These are phyloP conservation scores for Globisporangium carolinianum DNA, from an alignment of 352 stramenopile species.

Conservation along the genomic window DNA sequence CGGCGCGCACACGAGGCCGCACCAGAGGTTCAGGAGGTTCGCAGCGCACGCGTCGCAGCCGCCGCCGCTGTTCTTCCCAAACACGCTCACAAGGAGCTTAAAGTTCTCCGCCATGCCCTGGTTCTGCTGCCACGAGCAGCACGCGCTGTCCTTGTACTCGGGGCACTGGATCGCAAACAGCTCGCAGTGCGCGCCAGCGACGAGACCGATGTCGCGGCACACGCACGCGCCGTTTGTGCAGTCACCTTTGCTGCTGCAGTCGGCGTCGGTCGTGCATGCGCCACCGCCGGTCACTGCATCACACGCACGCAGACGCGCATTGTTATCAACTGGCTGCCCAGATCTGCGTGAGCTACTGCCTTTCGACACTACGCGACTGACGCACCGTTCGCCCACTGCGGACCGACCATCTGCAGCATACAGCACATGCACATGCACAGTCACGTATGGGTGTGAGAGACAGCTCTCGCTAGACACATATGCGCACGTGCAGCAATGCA, in stretches of 20 bases:
- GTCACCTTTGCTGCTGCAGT: constrained; percentile 52
- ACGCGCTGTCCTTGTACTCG: constrained; percentile 68
- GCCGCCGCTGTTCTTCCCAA: constrained; percentile 56
- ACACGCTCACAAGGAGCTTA: constrained; percentile 61
- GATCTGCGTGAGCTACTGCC: neutral
- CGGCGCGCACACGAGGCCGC: constrained; percentile 77
- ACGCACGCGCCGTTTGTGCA: constrained; percentile 40
- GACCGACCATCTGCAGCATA: constrained; percentile 23
- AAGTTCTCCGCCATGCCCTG: constrained; percentile 85
- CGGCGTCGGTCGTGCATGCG: constrained; percentile 32
- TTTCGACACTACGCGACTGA: neutral
- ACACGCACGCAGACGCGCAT: neutral
- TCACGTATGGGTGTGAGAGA: too few relatives aligned
- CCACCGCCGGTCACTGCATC: constrained; percentile 57
- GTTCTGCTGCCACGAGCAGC: constrained; percentile 90
- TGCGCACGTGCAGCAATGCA: neutral
- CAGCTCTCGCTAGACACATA: too few relatives aligned
- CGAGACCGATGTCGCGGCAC: constrained; percentile 59
- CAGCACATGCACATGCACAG: constrained; percentile 2
- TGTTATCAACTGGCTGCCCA: neutral
- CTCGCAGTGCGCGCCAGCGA: constrained; percentile 62
- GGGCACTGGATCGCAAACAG: constrained; percentile 78
- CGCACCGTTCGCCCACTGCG: constrained; percentile 36
- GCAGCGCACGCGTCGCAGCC: constrained; percentile 76
- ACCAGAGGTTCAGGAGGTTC: constrained; percentile 87